These are phyloP conservation scores for Xylariales sp. DNA, from an alignment of 2,329 filamentous ascomycete species.

Conservation along the genomic window DNA sequence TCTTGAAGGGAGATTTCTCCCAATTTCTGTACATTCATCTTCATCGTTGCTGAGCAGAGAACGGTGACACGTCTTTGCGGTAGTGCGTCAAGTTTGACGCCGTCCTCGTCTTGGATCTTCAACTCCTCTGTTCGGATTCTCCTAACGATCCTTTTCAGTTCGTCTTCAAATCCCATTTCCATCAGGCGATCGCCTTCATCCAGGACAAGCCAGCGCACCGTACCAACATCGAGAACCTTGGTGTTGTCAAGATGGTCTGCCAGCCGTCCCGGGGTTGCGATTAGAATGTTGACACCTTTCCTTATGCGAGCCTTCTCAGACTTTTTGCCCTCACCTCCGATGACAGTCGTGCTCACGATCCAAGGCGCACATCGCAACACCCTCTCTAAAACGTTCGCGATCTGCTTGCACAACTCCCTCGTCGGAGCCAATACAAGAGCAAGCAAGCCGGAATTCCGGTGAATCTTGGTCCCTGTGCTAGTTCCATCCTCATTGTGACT, in stretches of 20 bases:
- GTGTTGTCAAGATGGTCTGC: constrained; percentile 92
- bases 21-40: constrained; percentile 91
- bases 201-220: constrained; percentile 87
- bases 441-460: constrained; percentile 84
- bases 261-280: constrained; percentile 88
- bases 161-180: constrained; percentile 95
- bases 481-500: constrained; percentile 50
- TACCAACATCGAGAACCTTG: constrained; percentile 79
- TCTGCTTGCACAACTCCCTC: constrained; percentile 90
- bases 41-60: constrained; percentile 94
- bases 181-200: constrained; percentile 98
- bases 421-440: constrained; percentile 93
- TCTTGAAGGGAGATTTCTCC: constrained; percentile 95
- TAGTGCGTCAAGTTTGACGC: constrained; percentile 56
- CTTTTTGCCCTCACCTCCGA: constrained; percentile 64
- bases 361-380: constrained; percentile 86
- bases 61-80: constrained; percentile 77
- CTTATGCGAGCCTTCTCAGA: constrained; percentile 88
- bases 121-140: constrained; percentile 65
- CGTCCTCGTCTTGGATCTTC: constrained; percentile 54
- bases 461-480: constrained; percentile 51
- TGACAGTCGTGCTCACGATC: constrained; percentile 85
- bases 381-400: constrained; percentile 78
- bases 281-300: constrained; percentile 92
- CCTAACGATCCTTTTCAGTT: constrained; percentile 80